Evolutionary conservation across 2,329 filamentous ascomycete species (phyloP).

Genomic region (Grosmannia penicillata): DNA sequence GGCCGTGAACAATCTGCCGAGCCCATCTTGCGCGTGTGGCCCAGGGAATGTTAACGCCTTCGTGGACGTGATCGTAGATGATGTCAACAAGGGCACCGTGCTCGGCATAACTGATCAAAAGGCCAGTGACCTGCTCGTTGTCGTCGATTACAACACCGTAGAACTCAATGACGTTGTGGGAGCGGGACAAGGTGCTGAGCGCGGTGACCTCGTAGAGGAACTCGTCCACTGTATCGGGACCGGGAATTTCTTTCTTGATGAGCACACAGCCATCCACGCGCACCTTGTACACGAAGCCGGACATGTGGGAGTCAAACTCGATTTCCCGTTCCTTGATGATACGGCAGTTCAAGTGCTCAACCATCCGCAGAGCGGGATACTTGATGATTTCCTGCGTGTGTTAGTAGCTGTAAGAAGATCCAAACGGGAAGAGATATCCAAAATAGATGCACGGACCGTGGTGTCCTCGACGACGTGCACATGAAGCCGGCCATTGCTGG

Average conservation of each 20-base stretch:
- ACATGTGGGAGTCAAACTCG: constrained; percentile 81
- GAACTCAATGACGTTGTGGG: constrained; percentile 68
- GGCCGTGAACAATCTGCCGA: constrained; percentile 72
- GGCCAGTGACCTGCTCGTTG: constrained; percentile 61
- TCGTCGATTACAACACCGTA: constrained; percentile 83
- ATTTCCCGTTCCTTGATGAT: constrained; percentile 60
- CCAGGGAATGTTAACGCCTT: constrained; percentile 57
- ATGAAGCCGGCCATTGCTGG: constrained; percentile 72
- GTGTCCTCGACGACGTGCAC: constrained; percentile 97
- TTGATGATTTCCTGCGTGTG: constrained; percentile 60
- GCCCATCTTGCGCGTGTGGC: constrained; percentile 72
- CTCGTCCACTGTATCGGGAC: constrained; percentile 87
- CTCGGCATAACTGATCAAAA: constrained; percentile 78
- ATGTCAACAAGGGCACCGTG: constrained; percentile 81
- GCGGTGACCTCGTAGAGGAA: constrained; percentile 97
- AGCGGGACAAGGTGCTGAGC: constrained; percentile 60
- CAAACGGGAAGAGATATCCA: not conserved
- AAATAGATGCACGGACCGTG: constrained; percentile 37
- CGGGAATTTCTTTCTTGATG: constrained; percentile 97
- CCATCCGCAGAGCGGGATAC: constrained; percentile 59
- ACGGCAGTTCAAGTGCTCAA: constrained; percentile 56
- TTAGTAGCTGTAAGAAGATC: not conserved
- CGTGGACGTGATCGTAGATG: constrained; percentile 61
- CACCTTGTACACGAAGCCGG: constrained; percentile 95
- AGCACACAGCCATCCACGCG: constrained; percentile 49